Conservation (phyloP, 2,329 filamentous ascomycete species). For the Byssoonygena ceratinophila region DNA sequence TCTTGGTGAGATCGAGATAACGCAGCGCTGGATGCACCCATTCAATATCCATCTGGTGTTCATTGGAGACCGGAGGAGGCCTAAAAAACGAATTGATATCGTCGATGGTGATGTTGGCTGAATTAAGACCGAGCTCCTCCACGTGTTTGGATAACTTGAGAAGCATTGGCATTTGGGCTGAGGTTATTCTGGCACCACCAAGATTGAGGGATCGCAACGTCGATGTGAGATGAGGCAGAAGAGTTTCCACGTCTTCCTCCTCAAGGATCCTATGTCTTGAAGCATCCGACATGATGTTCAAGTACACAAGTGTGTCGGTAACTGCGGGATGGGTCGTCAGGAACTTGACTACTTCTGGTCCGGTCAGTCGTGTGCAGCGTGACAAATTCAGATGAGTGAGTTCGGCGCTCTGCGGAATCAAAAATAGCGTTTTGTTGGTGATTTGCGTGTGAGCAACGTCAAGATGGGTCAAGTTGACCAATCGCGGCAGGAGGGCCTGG, state of each 20-base stretch:
- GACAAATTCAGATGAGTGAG: conserved; percentile 70
- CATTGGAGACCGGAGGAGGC: conserved; percentile 17
- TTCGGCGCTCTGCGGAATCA: conserved; percentile 59
- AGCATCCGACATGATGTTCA: conserved; percentile 63
- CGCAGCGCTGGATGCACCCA: conserved; percentile 53
- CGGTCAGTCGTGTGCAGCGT: conserved; percentile 61
- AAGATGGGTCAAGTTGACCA: conserved; percentile 60
- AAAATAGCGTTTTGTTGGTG: conserved; percentile 58
- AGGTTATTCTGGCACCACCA: conserved; percentile 60
- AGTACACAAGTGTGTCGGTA: conserved; percentile 52
- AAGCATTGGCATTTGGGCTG: conserved; percentile 53
- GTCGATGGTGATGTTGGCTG: conserved; percentile 50
- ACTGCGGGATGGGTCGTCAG: conserved; percentile 60
- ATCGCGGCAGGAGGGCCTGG: conserved; percentile 59
- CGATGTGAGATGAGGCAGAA: conserved; percentile 50
- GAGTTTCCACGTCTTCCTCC: conserved; percentile 51
- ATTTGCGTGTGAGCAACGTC: conserved; percentile 71
- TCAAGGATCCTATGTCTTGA: conserved; percentile 62
- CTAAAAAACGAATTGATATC: conserved; percentile 56
- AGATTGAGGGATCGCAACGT: conserved; percentile 64
- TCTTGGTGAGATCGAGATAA: conserved; percentile 68
- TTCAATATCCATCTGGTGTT: conserved; percentile 26
- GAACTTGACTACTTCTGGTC: conserved; percentile 58
- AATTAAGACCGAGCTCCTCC: conserved; percentile 65
- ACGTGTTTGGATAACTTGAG: conserved; percentile 58